Evolutionary conservation across 2,329 filamentous ascomycete species (phyloP), one percentile per base, ranked within the genome.

Genomic region (Penicillium sp.): DNA sequence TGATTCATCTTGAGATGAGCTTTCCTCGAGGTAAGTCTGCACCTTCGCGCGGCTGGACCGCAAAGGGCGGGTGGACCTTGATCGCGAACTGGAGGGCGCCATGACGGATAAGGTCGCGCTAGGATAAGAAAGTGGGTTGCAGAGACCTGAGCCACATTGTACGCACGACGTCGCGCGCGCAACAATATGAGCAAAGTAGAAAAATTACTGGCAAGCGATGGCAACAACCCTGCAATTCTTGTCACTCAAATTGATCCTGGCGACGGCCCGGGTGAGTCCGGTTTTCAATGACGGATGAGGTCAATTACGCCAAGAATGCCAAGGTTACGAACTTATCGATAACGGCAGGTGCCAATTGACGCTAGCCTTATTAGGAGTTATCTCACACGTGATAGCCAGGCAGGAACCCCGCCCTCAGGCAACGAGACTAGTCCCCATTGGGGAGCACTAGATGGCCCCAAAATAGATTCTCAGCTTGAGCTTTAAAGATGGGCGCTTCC

Each of bases 11-110:
- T 72, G 69, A 4, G 70, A 71, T 12, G 66, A 64, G 47, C 66
- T 71, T 17, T 72, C 69, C 60, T 76, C 74, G 36, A 73, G 67
- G 50, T 77, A 77, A 28, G 72, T 70, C 40, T 67, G 58, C 28
- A 76, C 69, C 49, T 64, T 66, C 9, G 64, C 70, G 53, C 73
- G 72, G 59, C 61, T 73, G 28, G 67, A 66, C 30, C 74, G 73
- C 37, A 73, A 53, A 17, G 73, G 73, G 12, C 71, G 69, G 48
- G 70, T 66, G 48, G 61, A 63, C 36, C 57, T 61, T 5, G 62
- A 45, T 33, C 58, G 59, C 31, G 61, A 57, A 38, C 64, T 51
- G 26, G 64, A 63, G 22, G 67, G 62, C 55, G 71, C 67, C 73
- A 75, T 75, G 43, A 41, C 48, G 53, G 47, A 53, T 55, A 48